These are phyloP conservation scores for Botryotinia narcissicola DNA, from an alignment of 2,329 filamentous ascomycete species.

Conservation along the genomic window DNA sequence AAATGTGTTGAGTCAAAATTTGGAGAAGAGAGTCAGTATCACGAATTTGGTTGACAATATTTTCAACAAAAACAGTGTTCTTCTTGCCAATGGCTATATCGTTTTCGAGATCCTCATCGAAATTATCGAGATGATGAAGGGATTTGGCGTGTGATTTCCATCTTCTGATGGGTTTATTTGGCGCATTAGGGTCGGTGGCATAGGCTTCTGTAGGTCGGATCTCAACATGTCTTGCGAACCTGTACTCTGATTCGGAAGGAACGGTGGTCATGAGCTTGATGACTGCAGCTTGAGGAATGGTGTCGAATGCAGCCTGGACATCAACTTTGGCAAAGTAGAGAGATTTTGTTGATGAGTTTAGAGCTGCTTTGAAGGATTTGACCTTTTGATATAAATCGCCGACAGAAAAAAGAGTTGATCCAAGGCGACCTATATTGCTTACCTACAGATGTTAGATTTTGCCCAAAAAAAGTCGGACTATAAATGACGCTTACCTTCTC, in stretches of 20 bases:
- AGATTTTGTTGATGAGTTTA: slow-evolving; percentile 43
- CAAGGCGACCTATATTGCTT: slow-evolving; percentile 60
- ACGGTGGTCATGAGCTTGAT: slow-evolving; percentile 62
- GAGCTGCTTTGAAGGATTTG: slow-evolving; percentile 60
- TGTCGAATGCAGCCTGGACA: slow-evolving; percentile 90
- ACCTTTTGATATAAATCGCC: slow-evolving; percentile 75
- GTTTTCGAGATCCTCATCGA: slow-evolving; percentile 34
- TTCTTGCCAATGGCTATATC: slow-evolving; percentile 43
- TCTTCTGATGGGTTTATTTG: slow-evolving; percentile 33
- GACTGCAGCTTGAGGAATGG: slow-evolving; percentile 79
- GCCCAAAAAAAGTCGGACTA: background rate
- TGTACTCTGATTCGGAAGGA: slow-evolving; percentile 60
- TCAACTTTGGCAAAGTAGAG: slow-evolving; percentile 93
- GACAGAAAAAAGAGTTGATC: slow-evolving; percentile 77
- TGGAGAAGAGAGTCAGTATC: slow-evolving; percentile 59
- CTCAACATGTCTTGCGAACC: slow-evolving; percentile 71
- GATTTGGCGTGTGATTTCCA: slow-evolving; percentile 36
- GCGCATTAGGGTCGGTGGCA: slow-evolving; percentile 15
- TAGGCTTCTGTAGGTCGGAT: slow-evolving; percentile 50
- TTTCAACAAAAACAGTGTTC: slow-evolving; percentile 75
- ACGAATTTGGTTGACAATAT: slow-evolving; percentile 56
- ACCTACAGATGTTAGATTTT: slow-evolving; percentile 38
- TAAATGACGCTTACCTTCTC: slow-evolving; percentile 60
- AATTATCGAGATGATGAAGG: slow-evolving; percentile 32
- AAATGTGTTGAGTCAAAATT: slow-evolving; percentile 78